Evolutionary conservation across 805 yeast genomes (phyloP).

Genomic region (Yarrowia osloensis): DNA sequence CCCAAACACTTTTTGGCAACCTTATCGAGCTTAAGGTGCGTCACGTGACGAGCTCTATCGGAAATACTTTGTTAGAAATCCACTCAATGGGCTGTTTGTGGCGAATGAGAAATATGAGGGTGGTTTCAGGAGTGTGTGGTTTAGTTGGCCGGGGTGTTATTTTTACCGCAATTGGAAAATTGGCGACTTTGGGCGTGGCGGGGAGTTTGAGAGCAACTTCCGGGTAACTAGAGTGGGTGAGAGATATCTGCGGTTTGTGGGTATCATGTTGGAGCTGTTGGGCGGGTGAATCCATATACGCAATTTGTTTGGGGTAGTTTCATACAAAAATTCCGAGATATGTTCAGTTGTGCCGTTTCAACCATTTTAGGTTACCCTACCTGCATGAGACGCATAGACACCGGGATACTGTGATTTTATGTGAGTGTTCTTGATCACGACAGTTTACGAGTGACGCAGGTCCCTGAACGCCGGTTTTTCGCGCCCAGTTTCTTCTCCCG

Average conservation of each 20-base stretch:
- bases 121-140: no score
- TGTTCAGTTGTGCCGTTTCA: no score
- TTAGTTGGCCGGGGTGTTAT: no score
- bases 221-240: not conserved
- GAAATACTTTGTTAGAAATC: slow-evolving; percentile 1
- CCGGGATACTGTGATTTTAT: no score
- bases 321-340: not conserved
- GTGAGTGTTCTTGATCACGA: not conserved
- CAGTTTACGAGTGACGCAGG: not conserved
- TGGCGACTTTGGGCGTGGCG: not conserved
- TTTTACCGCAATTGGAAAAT: not conserved
- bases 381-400: slow-evolving; percentile 15
- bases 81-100: not conserved
- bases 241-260: not conserved
- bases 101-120: not conserved
- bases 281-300: no score
- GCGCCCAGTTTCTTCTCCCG: not conserved
- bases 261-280: not conserved
- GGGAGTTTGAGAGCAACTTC: slow-evolving; percentile 28
- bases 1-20: no score
- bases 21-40: not conserved
- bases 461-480: not conserved
- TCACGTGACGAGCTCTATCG: not conserved
- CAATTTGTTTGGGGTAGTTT: not conserved
- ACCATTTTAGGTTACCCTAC: slow-evolving; percentile 28